Base-by-base conservation (phyloP, 208 protist genomes). In the Leishmania amazonensis region DNA sequence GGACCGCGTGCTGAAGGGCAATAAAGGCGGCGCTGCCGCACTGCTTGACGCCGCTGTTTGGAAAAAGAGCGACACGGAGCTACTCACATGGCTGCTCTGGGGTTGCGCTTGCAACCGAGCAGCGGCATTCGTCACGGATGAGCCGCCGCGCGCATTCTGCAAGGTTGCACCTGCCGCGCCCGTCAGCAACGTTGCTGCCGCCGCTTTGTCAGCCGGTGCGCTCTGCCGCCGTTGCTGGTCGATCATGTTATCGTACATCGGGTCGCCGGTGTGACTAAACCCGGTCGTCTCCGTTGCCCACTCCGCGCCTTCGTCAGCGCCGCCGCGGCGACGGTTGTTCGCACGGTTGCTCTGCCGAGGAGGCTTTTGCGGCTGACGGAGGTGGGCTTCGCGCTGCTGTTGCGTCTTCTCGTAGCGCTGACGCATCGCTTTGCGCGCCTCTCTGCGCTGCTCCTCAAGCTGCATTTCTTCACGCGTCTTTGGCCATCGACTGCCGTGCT, bases 401-500 rank as follows among this genome's bases (percentile, higher is more conserved):
- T 81, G 83, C 74, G 68, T 35, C 49, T 77, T 75, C 15, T 80
- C 67, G 42, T 78, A 76, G 58, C 76, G 83, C 78, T 72, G 38
- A 51, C 67, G 65, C 47, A 71, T 70, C 54, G 76, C 75, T 19
- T 75, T 70, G n/a, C 74, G 78, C 0, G 53, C n/a, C 57, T 83
- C 77, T 13, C 73, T 79, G 51, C 62, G 62, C 35, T 73, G 73
- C 28, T 75, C 78, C 58, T 89, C 80, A 35, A 75, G 6, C 49
- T 57, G 73, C 38, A 49, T 78, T 38, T 90, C 87, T 70, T 83
- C 85, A 21, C 45, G 76, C 3, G 85, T 93, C 67, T 71, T 78
- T 40, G 83, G 86, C 91, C 94, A 95, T 1, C 94, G 94, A 35
- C 58, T 73, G 17, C 92, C 87, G 81, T 97, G 92, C 21, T 80